Conservation (phyloP, 441 rosid species). For the Erodium trifolium region DNA sequence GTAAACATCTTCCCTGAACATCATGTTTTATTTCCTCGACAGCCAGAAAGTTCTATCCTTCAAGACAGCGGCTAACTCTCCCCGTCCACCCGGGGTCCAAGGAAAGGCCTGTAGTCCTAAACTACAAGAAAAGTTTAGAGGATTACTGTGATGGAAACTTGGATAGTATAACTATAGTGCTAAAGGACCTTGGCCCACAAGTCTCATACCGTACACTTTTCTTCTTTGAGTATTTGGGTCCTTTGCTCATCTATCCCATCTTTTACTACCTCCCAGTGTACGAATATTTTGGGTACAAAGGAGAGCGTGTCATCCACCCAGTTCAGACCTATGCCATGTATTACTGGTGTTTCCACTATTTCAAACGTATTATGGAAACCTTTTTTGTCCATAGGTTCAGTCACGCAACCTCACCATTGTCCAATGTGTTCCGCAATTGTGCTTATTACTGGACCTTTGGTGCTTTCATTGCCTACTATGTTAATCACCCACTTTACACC, state of each 20-base stretch:
- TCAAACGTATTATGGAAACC: slow-evolving; percentile 84
- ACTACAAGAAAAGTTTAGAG: slow-evolving; percentile 57
- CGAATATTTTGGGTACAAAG: slow-evolving; percentile 56
- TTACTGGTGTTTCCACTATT: slow-evolving; percentile 93
- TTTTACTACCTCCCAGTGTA: slow-evolving; percentile 85
- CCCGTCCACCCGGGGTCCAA: slow-evolving; percentile 69
- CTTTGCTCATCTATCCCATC: slow-evolving; percentile 68
- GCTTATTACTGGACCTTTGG: slow-evolving; percentile 92
- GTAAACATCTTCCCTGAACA: background rate
- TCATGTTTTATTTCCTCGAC: slow-evolving; percentile 18
- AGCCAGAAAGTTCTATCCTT: slow-evolving; percentile 84
- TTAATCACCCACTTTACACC: slow-evolving; percentile 85
- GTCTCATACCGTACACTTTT: slow-evolving; percentile 88
- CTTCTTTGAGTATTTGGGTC: slow-evolving; percentile 90
- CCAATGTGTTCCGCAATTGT: slow-evolving; percentile 86
- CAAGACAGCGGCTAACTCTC: slow-evolving; percentile 95
- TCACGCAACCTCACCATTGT: slow-evolving; percentile 79
- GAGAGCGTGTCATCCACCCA: slow-evolving; percentile 52
- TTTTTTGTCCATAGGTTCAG: slow-evolving; percentile 82
- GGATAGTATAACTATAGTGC: slow-evolving; percentile 48
- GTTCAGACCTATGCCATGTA: slow-evolving; percentile 88
- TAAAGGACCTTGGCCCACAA: slow-evolving; percentile 96
- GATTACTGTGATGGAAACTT: slow-evolving; percentile 63
- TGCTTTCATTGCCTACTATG: slow-evolving; percentile 61
- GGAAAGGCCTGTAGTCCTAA: slow-evolving; percentile 57